A percentile compares a stretch with the other conserved stretches of the same genome.
These are phyloP conservation scores for Cladosporium halotolerans DNA, from an alignment of 2,329 filamentous ascomycete genomes.

Conservation along the genomic window DNA sequence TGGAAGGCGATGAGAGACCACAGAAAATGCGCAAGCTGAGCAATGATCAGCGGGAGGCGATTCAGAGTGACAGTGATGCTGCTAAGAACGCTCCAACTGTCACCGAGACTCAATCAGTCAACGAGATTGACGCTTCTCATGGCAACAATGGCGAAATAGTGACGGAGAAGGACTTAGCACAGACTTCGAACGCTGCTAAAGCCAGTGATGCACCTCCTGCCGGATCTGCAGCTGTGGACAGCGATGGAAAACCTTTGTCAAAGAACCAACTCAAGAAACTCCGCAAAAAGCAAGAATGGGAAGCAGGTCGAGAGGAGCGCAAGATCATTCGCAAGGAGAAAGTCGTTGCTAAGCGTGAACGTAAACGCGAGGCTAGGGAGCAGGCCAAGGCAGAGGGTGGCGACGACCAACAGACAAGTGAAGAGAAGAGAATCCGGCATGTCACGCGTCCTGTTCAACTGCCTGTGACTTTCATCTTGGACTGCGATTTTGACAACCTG, in stretches of 20 bases:
- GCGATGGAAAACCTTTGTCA: conserved; percentile 47
- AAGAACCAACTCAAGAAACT: conserved; percentile 84
- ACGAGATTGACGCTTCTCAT: not conserved
- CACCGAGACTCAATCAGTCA: not conserved
- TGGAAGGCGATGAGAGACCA: conserved; percentile 52
- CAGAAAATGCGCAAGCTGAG: conserved; percentile 50
- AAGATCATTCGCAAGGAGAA: conserved; percentile 55
- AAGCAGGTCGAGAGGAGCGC: conserved; percentile 57
- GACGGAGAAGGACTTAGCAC: too few species aligned
- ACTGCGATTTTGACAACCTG: conserved; percentile 85
- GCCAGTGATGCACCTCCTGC: not conserved
- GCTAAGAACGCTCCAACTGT: not conserved
- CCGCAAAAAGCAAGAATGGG: conserved; percentile 66
- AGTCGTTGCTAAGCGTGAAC: conserved; percentile 46
- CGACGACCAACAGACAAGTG: conserved; percentile 11
- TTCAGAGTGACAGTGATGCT: not conserved
- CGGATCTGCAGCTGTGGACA: not conserved
- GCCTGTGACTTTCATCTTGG: conserved; percentile 74
- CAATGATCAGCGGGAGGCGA: conserved; percentile 22
- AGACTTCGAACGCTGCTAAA: too few species aligned
- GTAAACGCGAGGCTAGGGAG: conserved; percentile 34
- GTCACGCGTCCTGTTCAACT: conserved; percentile 48
- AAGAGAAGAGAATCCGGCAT: conserved; percentile 13
- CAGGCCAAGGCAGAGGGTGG: conserved; percentile 17
- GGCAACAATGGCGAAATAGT: too few species aligned